Evolutionary conservation across 345 rosid genomes (phyloP).

Genomic region (Brassica carinata): DNA sequence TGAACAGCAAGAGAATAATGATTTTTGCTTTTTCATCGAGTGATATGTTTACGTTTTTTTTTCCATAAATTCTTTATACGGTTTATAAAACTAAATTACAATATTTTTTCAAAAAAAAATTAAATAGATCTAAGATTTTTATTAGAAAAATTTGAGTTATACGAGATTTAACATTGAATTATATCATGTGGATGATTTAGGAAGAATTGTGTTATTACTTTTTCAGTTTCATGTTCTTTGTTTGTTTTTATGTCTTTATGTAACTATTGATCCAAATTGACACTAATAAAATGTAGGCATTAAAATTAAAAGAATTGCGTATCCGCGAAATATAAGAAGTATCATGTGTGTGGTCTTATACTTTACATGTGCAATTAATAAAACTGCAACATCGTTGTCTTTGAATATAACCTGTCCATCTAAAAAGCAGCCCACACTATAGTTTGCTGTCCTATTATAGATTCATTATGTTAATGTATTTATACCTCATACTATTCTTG

Average conservation of each 20-base stretch:
- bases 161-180: no score
- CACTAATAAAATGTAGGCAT: background rate
- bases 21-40: no score
- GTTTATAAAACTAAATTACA: no score
- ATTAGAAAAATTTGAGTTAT: no score
- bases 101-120: no score
- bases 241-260: background rate
- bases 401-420: constrained; percentile 8
- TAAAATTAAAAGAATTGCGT: background rate
- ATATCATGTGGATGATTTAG: background rate
- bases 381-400: constrained; percentile 2
- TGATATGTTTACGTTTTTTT: background rate
- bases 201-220: background rate
- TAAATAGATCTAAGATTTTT: no score
- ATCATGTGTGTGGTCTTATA: background rate
- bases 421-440: background rate
- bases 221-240: background rate
- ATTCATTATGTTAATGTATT: background rate
- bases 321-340: background rate
- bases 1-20: no score
- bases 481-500: background rate
- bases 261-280: background rate
- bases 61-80: no score
- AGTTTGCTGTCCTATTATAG: background rate
- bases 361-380: background rate